Evolutionary conservation across 1,139 yeast genomes (phyloP).

Genomic region (Kodamaea suecica): DNA sequence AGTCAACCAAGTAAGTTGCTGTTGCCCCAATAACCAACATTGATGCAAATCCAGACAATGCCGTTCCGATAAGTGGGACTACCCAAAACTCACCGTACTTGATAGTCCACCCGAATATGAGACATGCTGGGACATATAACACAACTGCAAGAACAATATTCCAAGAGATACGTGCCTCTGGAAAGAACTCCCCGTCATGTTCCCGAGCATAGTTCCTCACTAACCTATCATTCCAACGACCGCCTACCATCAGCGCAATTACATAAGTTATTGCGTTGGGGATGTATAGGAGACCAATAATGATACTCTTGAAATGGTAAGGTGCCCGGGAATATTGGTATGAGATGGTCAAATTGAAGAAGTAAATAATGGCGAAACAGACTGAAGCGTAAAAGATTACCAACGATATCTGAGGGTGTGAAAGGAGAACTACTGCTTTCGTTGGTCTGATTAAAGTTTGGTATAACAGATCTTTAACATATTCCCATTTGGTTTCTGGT

Average conservation of each 20-base stretch:
- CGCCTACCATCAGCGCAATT: slow-evolving; percentile 71
- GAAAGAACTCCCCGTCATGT: slow-evolving; percentile 63
- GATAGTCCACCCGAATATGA: slow-evolving; percentile 82
- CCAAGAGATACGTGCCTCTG: slow-evolving; percentile 78
- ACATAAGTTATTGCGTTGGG: slow-evolving; percentile 82
- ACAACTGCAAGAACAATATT: slow-evolving; percentile 66
- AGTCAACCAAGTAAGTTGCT: slow-evolving; percentile 77
- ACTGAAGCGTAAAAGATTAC: slow-evolving; percentile 64
- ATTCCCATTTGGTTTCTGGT: slow-evolving; percentile 8
- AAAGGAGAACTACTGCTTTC: slow-evolving; percentile 50
- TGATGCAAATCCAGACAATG: slow-evolving; percentile 75
- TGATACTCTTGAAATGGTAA: slow-evolving; percentile 61
- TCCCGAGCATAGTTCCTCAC: slow-evolving; percentile 51
- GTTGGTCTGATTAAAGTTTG: slow-evolving; percentile 45
- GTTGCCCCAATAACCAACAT: slow-evolving; percentile 84
- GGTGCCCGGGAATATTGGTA: slow-evolving; percentile 62
- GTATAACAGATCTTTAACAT: slow-evolving; percentile 27
- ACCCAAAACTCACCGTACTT: slow-evolving; percentile 69
- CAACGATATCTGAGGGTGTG: slow-evolving; percentile 70
- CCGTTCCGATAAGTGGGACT: slow-evolving; percentile 73
- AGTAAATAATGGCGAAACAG: slow-evolving; percentile 66
- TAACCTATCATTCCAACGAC: slow-evolving; percentile 71
- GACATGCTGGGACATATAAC: slow-evolving; percentile 59
- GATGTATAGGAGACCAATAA: slow-evolving; percentile 73
- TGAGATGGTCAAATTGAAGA: slow-evolving; percentile 72